Conservation (phyloP, 305 asterid genomes). For the Salvia sclarea region DNA sequence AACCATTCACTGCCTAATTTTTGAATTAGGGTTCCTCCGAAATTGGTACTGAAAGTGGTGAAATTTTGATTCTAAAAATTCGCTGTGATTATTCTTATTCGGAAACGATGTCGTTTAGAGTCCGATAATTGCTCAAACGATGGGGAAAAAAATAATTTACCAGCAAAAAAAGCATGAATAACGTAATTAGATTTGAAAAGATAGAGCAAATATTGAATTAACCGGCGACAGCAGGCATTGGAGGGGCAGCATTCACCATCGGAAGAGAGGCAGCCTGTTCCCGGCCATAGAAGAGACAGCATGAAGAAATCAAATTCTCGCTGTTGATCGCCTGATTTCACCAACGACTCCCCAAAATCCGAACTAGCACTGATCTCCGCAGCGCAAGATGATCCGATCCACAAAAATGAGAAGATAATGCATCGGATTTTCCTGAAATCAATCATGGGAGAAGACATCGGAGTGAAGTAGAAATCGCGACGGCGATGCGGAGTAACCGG, state of each 20-base stretch:
- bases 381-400: constrained; percentile 37
- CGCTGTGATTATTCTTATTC: too few relatives aligned
- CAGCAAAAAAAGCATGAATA: neutral
- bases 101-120: too few relatives aligned
- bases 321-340: constrained; percentile 31
- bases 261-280: constrained; percentile 54
- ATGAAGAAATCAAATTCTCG: constrained; percentile 72
- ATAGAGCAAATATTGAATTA: constrained; percentile 9
- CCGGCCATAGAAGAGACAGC: constrained; percentile 78
- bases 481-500: too few relatives aligned
- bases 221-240: constrained; percentile 77
- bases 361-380: constrained; percentile 32
- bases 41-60: too few relatives aligned
- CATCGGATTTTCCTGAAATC: neutral
- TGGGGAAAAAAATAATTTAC: too few relatives aligned
- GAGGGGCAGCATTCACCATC: constrained; percentile 58
- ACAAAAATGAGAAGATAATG: constrained; percentile 32
- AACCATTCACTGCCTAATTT: too few relatives aligned
- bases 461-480: neutral
- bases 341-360: constrained; percentile 29
- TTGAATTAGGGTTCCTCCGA: too few relatives aligned
- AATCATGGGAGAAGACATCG: constrained; percentile 44
- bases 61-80: too few relatives aligned
- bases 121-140: too few relatives aligned
- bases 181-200: neutral